phyloP scores from a whole-genome alignment of 208 protist species.

The Crithidia expoeki region DNA sequence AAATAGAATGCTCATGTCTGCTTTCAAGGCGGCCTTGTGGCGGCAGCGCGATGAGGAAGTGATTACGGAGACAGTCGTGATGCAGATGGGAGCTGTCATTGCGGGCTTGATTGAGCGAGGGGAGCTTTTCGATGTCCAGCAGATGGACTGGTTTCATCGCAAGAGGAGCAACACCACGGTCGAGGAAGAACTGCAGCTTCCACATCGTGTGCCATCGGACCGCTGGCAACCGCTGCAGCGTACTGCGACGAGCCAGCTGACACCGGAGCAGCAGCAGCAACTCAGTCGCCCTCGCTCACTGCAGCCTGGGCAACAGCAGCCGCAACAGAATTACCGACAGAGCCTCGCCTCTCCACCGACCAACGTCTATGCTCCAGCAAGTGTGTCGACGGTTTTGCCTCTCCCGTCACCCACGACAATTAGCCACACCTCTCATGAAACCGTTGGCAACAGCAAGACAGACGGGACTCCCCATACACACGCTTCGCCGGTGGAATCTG shows the following conservation, averaged over 20 bases:
- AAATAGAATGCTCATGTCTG: constrained; percentile 76
- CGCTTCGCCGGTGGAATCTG: neutral
- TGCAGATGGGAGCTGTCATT: constrained; percentile 40
- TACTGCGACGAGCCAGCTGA: constrained; percentile 7
- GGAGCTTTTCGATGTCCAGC: constrained; percentile 47
- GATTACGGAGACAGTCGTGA: constrained; percentile 71
- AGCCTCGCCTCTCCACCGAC: neutral
- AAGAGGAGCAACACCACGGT: neutral
- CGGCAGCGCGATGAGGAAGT: constrained; percentile 71
- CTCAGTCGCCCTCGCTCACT: neutral
- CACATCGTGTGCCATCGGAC: neutral
- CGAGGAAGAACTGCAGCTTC: constrained; percentile 8
- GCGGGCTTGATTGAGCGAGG: constrained; percentile 42
- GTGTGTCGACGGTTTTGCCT: no score
- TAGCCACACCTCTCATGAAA: no score
- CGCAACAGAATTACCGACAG: no score
- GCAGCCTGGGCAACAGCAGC: neutral
- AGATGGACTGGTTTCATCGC: constrained; percentile 51
- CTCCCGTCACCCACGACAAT: no score
- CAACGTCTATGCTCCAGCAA: no score
- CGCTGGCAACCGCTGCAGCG: neutral
- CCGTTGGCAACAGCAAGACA: no score
- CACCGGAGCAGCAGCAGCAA: constrained; percentile 26
- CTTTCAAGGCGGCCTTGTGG: constrained; percentile 74
- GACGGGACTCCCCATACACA: no score